These are phyloP conservation scores for Gossypium trilobum DNA, from an alignment of 441 rosid species.

Conservation along the genomic window DNA sequence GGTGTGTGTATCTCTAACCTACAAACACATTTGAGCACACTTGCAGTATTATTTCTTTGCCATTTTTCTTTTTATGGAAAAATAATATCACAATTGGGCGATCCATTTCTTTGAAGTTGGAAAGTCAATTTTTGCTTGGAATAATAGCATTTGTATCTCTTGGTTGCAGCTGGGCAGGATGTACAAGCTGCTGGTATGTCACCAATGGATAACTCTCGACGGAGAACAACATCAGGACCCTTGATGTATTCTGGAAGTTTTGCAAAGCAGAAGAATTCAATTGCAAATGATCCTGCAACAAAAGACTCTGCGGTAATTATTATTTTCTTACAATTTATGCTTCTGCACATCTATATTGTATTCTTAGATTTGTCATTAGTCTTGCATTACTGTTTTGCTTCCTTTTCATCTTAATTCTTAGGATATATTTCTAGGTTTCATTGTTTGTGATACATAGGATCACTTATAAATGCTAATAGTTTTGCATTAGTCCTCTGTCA, in stretches of 20 bases:
- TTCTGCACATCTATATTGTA: neutral
- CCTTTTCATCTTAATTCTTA: neutral
- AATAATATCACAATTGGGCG: neutral
- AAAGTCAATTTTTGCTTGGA: neutral
- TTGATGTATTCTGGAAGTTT: conserved; percentile 36
- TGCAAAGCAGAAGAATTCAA: conserved; percentile 43
- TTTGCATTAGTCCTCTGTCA: neutral
- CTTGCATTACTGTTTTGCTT: neutral
- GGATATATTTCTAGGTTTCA: neutral
- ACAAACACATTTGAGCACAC: no score
- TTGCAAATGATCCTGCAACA: conserved; percentile 34
- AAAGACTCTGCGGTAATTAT: conserved; percentile 38
- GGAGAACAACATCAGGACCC: conserved; percentile 41
- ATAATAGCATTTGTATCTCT: neutral
- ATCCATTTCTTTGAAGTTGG: neutral
- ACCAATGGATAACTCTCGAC: conserved; percentile 45
- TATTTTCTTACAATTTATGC: neutral
- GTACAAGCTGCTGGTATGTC: conserved; percentile 29
- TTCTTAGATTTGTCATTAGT: neutral
- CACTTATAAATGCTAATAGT: neutral
- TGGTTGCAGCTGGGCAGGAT: conserved; percentile 47
- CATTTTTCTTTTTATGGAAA: neutral
- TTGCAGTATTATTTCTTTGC: neutral
- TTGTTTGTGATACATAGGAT: neutral
- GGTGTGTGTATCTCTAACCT: neutral